Base-by-base conservation (phyloP, 2,329 filamentous ascomycete species). In the Escovopsis weberi region DNA sequence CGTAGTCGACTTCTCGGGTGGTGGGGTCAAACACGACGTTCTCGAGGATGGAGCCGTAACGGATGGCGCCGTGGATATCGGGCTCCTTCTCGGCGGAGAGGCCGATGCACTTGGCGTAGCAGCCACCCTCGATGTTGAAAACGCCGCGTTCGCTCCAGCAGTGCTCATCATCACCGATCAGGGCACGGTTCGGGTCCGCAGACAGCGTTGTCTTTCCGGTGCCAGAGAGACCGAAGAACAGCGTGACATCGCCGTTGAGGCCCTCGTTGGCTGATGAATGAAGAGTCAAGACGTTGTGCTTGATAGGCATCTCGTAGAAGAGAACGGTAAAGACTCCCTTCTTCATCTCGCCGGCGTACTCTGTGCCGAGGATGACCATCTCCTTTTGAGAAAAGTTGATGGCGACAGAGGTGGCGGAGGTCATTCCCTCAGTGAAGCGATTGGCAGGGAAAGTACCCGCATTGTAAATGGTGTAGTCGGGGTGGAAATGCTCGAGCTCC, bases 281-380 rank as follows among this genome's bases (percentile, higher is more conserved):
- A 43, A 98, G 81, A 35, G 91, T 98, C 53, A 98, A 72, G 56
- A 98, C 89, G 66, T 96, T 93, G 78, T 98, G 91, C 80, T 95
- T 95, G 62, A 98, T 85, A 48, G 91, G 91, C 88, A 96, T 98
- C 74, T 98, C 91, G 74, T 96, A 98, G 78, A 94, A 98, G 62
- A 98, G 80, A 40, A 98, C 87, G 39, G 91, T 98, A 76, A 98
- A 98, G 65, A 98, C 78, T 55, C 91, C 88, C 74, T 94, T 94
- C 74, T 94, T 94, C 60, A 63, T 62, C 55, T 62, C 57, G 57
- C 89, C 89, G 45, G 91, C 91, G 60, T 98, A 98, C 71, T 98
- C 91, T 33, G 91, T 98, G 64, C 91, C 91, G 45, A 98, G 80
- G 62, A 98, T 98, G 54, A 98, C 91, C 91, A 98, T 98, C 76